These are phyloP conservation scores for Spergularia azorica DNA, from an alignment of 179 eudicot species.

Conservation along the genomic window DNA sequence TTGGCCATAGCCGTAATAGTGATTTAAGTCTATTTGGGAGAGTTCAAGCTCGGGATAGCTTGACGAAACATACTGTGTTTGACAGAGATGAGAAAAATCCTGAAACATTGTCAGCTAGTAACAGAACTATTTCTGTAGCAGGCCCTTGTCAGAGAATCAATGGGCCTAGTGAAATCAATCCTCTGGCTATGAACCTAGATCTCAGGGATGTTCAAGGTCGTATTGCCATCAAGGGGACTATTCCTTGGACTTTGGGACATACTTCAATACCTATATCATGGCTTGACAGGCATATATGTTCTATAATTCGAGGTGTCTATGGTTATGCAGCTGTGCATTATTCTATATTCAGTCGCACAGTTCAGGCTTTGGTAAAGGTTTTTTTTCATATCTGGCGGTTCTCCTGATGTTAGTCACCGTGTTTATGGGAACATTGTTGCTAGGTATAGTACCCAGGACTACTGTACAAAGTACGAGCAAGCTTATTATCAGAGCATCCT, in stretches of 20 bases:
- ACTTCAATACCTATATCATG: neutral
- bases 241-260: neutral
- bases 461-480: no score
- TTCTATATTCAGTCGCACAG: neutral
- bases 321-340: conserved; percentile 7
- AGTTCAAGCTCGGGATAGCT: no score
- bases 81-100: no score
- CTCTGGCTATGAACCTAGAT: neutral
- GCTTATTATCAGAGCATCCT: no score
- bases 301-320: conserved; percentile 11
- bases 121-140: neutral
- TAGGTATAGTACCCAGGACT: neutral
- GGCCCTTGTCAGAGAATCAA: neutral
- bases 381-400: neutral
- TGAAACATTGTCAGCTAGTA: no score
- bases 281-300: conserved; percentile 10
- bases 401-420: neutral
- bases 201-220: conserved; percentile 3
- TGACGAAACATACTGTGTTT: no score
- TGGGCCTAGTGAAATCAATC: no score
- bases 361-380: conserved; percentile 1
- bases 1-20: no score
- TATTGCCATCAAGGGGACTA: neutral
- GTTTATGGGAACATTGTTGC: conserved; percentile 6
- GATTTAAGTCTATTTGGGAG: no score